Conservation (phyloP, 176 grass and related monocot genomes). For the Raddia distichophylla region DNA sequence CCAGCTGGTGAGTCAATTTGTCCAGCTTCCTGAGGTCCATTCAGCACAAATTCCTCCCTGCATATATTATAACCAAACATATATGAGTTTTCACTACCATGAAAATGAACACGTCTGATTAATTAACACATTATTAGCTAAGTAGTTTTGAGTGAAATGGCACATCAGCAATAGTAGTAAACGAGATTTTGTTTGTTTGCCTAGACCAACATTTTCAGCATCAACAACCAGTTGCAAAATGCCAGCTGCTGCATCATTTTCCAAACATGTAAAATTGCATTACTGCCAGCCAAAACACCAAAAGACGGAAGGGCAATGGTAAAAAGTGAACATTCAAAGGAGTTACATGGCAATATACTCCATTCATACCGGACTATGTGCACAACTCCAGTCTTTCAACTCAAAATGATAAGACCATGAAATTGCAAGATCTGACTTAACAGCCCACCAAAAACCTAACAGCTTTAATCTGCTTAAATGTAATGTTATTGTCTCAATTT, state of each 20-base stretch:
- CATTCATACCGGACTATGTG: no score
- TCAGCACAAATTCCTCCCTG: no score
- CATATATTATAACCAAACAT: no score
- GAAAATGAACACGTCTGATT: neutral
- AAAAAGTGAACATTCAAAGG: neutral
- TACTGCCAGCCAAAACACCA: neutral
- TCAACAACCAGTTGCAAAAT: neutral
- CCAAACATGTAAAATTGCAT: slow-evolving; percentile 5
- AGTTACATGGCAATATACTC: no score
- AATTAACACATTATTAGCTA: neutral
- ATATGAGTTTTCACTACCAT: neutral
- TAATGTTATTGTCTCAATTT: no score
- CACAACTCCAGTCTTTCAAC: no score
- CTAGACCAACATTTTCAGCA: slow-evolving; percentile 9
- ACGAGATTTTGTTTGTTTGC: slow-evolving; percentile 6
- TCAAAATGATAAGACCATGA: no score
- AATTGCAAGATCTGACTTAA: no score
- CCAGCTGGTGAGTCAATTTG: no score
- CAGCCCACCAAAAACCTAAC: no score
- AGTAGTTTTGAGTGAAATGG: neutral
- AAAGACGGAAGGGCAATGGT: neutral
- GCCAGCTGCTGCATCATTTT: neutral
- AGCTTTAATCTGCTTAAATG: no score
- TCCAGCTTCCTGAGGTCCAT: no score
- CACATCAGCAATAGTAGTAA: neutral